Conservation (phyloP, 208 protist genomes). For the Wallacemonas sp. region DNA sequence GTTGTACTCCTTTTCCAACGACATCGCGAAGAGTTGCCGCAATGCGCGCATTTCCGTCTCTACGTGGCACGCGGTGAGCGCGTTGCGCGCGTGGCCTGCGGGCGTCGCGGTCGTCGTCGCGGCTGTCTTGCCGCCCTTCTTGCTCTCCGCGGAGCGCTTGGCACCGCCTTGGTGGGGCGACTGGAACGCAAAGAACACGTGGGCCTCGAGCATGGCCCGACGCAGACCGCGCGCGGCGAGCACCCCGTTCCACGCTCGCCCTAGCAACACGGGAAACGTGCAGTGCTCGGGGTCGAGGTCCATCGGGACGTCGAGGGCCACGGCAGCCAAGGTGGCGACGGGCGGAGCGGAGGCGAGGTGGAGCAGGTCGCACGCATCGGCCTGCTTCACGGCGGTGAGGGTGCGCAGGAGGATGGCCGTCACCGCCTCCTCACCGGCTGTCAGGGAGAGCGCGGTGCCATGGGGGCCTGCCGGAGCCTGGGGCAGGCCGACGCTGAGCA, state of each 20-base stretch:
- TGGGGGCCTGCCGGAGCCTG: neutral
- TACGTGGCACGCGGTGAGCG: neutral
- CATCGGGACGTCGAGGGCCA: slow-evolving; percentile 6
- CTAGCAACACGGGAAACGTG: slow-evolving; percentile 32
- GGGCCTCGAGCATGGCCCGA: slow-evolving; percentile 59
- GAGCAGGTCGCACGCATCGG: slow-evolving; percentile 16
- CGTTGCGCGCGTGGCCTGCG: neutral
- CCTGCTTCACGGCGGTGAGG: slow-evolving; percentile 4
- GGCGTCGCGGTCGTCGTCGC: neutral
- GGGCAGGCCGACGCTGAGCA: neutral
- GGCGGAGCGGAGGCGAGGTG: slow-evolving; percentile 7
- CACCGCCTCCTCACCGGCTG: slow-evolving; percentile 10
- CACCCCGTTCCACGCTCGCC: slow-evolving; percentile 42
- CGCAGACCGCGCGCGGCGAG: slow-evolving; percentile 51
- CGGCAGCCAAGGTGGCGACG: neutral
- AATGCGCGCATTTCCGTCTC: neutral
- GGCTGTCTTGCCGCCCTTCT: neutral
- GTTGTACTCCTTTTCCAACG: neutral
- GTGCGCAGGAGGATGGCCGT: slow-evolving; percentile 22
- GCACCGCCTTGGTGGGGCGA: neutral
- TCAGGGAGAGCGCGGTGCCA: neutral
- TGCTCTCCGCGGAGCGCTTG: neutral
- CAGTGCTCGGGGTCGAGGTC: slow-evolving; percentile 29
- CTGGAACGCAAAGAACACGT: slow-evolving; percentile 36
- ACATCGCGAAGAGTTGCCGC: neutral